Evolutionary conservation across 345 rosid species (phyloP).

Genomic region (Brassica nigra): DNA sequence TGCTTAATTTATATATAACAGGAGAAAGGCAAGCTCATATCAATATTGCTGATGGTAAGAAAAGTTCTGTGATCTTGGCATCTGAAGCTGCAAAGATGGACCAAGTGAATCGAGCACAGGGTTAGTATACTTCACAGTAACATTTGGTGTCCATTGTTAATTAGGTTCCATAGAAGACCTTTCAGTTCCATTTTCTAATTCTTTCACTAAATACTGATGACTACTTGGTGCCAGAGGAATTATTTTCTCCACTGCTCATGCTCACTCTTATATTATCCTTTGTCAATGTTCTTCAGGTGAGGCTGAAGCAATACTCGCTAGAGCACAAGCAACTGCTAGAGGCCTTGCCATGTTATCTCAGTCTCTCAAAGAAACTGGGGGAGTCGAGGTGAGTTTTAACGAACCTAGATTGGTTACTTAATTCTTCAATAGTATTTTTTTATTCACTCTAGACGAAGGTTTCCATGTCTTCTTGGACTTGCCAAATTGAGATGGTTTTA

Average conservation of each 20-base stretch:
- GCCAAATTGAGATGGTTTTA: not conserved
- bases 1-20: slow-evolving; percentile 7
- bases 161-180: not conserved
- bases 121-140: slow-evolving; percentile 40
- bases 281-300: slow-evolving; percentile 61
- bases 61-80: slow-evolving; percentile 68
- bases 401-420: slow-evolving; percentile 23
- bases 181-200: not conserved
- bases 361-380: slow-evolving; percentile 74
- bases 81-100: slow-evolving; percentile 82
- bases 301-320: slow-evolving; percentile 89
- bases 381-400: slow-evolving; percentile 67
- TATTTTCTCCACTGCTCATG: slow-evolving; percentile 7
- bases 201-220: not conserved
- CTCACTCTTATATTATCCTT: not conserved
- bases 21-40: slow-evolving; percentile 56
- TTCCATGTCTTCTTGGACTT: slow-evolving; percentile 16
- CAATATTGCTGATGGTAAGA: slow-evolving; percentile 88
- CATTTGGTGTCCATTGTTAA: slow-evolving; percentile 8
- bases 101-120: slow-evolving; percentile 73
- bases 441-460: not conserved
- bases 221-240: slow-evolving; percentile 12
- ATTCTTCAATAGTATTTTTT: slow-evolving; percentile 9
- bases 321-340: slow-evolving; percentile 81
- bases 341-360: slow-evolving; percentile 72